A percentile compares a stretch with the other conserved stretches of the same genome.
phyloP scores from a whole-genome alignment of 768 basidiomycete species.

The Serendipita vermifera region DNA sequence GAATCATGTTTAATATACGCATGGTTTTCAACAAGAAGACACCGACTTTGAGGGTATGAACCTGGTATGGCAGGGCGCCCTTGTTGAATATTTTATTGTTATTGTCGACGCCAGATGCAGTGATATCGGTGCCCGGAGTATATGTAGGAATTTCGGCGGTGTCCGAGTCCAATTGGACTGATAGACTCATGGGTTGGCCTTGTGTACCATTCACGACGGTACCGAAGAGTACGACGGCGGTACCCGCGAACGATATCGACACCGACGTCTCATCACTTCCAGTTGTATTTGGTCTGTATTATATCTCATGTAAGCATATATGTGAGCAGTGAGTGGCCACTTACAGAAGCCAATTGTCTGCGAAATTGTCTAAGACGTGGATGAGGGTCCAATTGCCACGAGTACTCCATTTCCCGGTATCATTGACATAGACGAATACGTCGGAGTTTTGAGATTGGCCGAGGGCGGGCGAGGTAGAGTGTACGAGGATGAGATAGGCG shows the following conservation, averaged over 20 bases:
- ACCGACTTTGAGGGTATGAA: neutral
- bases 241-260: neutral
- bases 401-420: neutral
- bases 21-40: neutral
- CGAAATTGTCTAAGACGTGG: neutral
- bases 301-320: too few species aligned
- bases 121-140: neutral
- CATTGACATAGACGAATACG: neutral
- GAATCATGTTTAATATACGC: neutral
- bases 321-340: neutral
- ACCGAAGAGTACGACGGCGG: neutral
- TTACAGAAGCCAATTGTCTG: neutral
- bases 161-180: neutral
- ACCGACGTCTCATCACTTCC: neutral
- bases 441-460: neutral
- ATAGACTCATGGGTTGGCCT: neutral
- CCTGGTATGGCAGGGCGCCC: neutral
- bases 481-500: neutral
- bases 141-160: neutral
- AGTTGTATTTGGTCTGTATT: too few species aligned
- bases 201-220: neutral
- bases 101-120: neutral
- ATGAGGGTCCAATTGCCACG: neutral
- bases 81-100: neutral
- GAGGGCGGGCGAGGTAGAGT: neutral